phyloP scores from a whole-genome alignment of 257 asterid genomes.

The Ligustrum vulgare region DNA sequence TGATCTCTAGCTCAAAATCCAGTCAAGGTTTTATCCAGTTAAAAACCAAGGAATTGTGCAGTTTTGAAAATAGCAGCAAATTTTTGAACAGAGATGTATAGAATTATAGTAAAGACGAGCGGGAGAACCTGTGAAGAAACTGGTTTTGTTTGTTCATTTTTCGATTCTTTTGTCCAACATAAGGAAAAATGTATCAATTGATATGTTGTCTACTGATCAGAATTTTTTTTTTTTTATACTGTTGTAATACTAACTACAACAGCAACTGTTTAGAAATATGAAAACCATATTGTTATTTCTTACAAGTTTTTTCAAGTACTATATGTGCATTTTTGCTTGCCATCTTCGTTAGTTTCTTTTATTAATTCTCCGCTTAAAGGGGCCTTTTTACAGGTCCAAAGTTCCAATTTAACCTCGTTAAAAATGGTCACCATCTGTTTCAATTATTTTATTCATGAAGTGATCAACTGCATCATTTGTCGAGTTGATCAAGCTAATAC shows the following conservation, averaged over 20 bases:
- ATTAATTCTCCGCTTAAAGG: background rate
- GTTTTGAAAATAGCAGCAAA: conserved; percentile 3
- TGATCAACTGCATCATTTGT: too few species aligned
- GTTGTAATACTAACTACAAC: conserved; percentile 23
- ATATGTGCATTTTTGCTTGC: conserved; percentile 6
- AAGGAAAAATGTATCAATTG: conserved; percentile 1
- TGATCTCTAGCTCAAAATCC: background rate
- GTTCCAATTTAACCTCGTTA: background rate
- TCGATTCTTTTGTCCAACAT: conserved; percentile 15
- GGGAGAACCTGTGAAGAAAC: conserved; percentile 9
- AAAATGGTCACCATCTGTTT: background rate
- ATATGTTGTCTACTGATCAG: conserved; percentile 1
- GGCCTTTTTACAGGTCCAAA: background rate
- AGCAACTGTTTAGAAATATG: background rate
- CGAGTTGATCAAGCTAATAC: background rate
- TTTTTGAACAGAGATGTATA: conserved; percentile 22
- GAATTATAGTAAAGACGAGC: conserved; percentile 17
- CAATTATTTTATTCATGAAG: background rate
- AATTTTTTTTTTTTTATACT: background rate
- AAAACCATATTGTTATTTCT: background rate
- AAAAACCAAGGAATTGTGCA: background rate
- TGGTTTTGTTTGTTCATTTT: background rate
- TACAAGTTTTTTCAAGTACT: background rate
- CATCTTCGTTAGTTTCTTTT: background rate
- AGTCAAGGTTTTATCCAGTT: background rate